Conservation (phyloP, 2,329 filamentous ascomycete species). For the Hypoxylon sp. region DNA sequence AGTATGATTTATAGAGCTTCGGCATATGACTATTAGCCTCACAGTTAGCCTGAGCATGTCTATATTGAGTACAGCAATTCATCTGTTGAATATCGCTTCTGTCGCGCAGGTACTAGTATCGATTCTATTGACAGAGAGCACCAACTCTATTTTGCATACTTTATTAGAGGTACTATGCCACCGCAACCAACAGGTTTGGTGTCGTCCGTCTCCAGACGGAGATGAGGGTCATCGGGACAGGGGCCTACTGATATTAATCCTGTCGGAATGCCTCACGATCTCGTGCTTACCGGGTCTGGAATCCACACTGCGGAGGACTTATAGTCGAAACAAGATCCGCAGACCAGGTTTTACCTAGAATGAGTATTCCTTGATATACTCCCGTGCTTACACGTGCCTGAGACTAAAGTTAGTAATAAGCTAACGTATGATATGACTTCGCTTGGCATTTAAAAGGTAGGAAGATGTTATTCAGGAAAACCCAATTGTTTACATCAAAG, state of each 20-base stretch:
- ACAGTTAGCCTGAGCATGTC: not conserved
- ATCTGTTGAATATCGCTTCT: not conserved
- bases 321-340: conserved; percentile 3
- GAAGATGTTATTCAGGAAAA: conserved; percentile 43
- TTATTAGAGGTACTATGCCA: conserved; percentile 2
- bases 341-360: not conserved
- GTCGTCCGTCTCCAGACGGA: conserved; percentile 11
- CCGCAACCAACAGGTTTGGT: not conserved
- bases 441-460: conserved; percentile 4
- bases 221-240: conserved; percentile 8
- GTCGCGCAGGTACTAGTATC: not conserved
- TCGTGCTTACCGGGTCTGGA: conserved; percentile 6
- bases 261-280: conserved; percentile 10
- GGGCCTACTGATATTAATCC: conserved; percentile 2
- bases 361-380: conserved; percentile 2
- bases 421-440: not conserved
- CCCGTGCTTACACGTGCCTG: conserved; percentile 14
- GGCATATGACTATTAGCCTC: conserved; percentile 12
- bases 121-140: not conserved
- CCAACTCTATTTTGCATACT: not conserved
- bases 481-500: conserved; percentile 55
- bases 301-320: conserved; percentile 1
- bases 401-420: conserved; percentile 25
- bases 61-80: not conserved
- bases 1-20: conserved; percentile 2